Evolutionary conservation across 192 early-diverging fungal genomes (phyloP), one percentile per base, ranked within the genome.

Genomic region (Backusella australiensis): DNA sequence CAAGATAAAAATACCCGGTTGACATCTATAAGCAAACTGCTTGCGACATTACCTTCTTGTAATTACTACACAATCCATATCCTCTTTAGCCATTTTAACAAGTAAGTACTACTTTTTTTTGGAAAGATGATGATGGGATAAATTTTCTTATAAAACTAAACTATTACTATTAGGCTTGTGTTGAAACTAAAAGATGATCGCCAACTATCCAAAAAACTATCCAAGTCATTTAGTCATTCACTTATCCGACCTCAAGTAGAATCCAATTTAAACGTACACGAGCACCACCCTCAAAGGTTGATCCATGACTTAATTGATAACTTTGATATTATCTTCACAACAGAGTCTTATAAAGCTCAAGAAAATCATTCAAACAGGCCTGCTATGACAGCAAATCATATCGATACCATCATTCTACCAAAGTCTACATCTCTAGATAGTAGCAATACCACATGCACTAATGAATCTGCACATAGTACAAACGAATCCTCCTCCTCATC

Each of bases 281-380:
- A 89, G 36, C 80, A 81, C n/a, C 85, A 88, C 34, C 85, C 86
- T 9, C 84, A 82, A 23, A 63, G 86, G 19, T 72, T 89, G 38
- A 74, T 89, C 36, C 82, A 79, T 9, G 88, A 89, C 21, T 77
- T 88, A 59, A 78, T 88, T 32, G 77, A 82, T 49, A 77, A 82
- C 73, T 80, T 74, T 29, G 80, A 83, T 32, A 71, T 63, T 59
- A 82, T 88, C 32, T 88, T 88, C 77, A 70, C 78, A 9, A 73
- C 52, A 44, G 65, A 75, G 14, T 67, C 76, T 11, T 56, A 71
- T 9, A 53, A 77, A 35, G 71, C 75, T 0, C 82, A 83, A 42
- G 44, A 36, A 59, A 67, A 73, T n/a, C 53, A 81, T 73, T 42
- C 49, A 14, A 68, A 34, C 2, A 39, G 73, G 42, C 78, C 70